Evolutionary conservation across 257 asterid genomes (phyloP).

Genomic region (Salvia splendens): DNA sequence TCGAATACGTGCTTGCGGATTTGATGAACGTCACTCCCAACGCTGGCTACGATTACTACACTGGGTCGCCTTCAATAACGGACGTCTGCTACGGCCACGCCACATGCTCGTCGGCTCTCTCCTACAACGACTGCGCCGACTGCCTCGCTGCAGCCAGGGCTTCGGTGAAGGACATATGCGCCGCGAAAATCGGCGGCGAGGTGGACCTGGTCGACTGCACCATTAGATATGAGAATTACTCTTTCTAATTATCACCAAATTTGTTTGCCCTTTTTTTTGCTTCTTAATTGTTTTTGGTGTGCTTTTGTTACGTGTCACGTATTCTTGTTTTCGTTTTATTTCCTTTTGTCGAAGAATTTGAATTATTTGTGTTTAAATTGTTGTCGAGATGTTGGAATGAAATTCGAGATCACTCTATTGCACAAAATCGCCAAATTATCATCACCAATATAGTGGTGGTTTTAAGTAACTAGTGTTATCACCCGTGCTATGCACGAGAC

Average conservation of each 20-base stretch:
- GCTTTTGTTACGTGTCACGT: not conserved
- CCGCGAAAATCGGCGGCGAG: slow-evolving; percentile 14
- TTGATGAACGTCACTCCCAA: slow-evolving; percentile 38
- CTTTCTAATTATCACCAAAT: not conserved
- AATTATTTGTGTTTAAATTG: too few species aligned
- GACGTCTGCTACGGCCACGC: slow-evolving; percentile 35
- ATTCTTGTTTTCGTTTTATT: not conserved
- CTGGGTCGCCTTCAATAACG: slow-evolving; percentile 22
- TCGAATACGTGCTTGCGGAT: slow-evolving; percentile 29
- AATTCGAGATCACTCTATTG: too few species aligned
- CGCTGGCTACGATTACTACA: slow-evolving; percentile 30
- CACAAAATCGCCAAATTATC: too few species aligned
- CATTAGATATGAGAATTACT: slow-evolving; percentile 34
- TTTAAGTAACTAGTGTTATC: too few species aligned
- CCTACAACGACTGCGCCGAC: slow-evolving; percentile 35
- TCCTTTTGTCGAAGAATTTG: not conserved
- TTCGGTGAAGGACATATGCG: slow-evolving; percentile 12
- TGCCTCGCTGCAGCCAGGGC: slow-evolving; percentile 29
- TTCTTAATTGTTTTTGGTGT: not conserved
- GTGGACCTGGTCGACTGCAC: slow-evolving; percentile 33
- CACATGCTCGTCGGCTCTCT: slow-evolving; percentile 24
- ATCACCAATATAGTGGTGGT: too few species aligned
- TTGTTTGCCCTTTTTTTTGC: too few species aligned
- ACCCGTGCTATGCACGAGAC: too few species aligned
- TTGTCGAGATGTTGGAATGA: too few species aligned